Evolutionary conservation across 257 asterid genomes (phyloP).

Genomic region (Cinchona pubescens): DNA sequence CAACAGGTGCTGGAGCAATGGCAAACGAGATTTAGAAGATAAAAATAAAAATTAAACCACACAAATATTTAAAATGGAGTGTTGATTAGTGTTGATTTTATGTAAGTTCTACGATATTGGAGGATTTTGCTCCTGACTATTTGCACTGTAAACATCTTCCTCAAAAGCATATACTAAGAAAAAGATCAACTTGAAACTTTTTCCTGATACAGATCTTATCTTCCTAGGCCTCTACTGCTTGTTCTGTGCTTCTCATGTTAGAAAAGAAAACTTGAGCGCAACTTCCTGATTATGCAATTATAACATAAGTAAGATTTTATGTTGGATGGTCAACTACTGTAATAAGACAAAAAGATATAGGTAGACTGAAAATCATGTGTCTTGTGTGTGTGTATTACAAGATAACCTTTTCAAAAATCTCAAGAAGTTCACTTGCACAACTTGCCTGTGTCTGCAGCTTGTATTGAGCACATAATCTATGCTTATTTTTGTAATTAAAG

Average conservation of each 20-base stretch:
- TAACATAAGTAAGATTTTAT: not conserved
- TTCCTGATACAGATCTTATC: not conserved
- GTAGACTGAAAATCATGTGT: not conserved
- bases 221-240: not conserved
- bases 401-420: not conserved
- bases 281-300: not conserved
- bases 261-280: not conserved
- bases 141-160: not conserved
- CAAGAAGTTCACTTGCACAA: not conserved
- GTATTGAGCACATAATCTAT: conserved; percentile 6
- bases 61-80: no score
- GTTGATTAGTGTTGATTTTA: no score
- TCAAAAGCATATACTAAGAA: not conserved
- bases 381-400: not conserved
- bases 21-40: not conserved
- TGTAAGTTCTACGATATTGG: not conserved
- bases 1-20: not conserved
- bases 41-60: no score
- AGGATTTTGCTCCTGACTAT: not conserved
- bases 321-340: not conserved
- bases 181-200: not conserved
- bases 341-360: no score
- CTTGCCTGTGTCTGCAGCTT: not conserved
- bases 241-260: not conserved
- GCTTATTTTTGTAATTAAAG: not conserved